Percentiles rank a stretch among this genome's conserved stretches.
These are phyloP conservation scores for Aspergillus uvarum DNA, from an alignment of 2,329 filamentous ascomycete species.

Conservation along the genomic window DNA sequence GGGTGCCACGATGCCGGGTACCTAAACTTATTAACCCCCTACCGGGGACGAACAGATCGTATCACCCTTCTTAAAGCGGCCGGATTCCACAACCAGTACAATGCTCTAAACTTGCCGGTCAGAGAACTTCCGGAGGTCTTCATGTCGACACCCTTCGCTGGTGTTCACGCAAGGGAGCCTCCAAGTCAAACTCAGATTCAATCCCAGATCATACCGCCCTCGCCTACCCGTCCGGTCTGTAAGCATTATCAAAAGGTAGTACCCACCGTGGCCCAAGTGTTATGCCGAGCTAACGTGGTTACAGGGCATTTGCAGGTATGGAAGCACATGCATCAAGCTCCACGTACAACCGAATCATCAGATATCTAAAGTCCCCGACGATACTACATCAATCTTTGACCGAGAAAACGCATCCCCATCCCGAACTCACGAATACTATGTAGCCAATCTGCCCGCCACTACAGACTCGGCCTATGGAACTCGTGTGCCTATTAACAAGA, in stretches of 20 bases:
- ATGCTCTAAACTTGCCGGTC: slow-evolving; percentile 51
- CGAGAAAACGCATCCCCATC: neutral
- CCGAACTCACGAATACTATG: slow-evolving; percentile 24
- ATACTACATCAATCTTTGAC: slow-evolving; percentile 14
- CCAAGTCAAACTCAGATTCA: neutral
- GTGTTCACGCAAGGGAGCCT: neutral
- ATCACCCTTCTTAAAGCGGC: slow-evolving; percentile 58
- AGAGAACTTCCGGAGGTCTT: slow-evolving; percentile 57
- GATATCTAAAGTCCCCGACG: slow-evolving; percentile 19
- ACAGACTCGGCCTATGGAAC: slow-evolving; percentile 21
- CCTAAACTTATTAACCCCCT: slow-evolving; percentile 56
- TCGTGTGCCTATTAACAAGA: slow-evolving; percentile 49
- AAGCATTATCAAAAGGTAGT: slow-evolving; percentile 36
- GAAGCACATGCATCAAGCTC: slow-evolving; percentile 31
- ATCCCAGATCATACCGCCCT: slow-evolving; percentile 7
- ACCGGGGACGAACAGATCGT: slow-evolving; percentile 49
- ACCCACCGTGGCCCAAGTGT: too few species aligned
- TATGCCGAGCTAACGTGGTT: slow-evolving; percentile 2
- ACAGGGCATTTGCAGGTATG: slow-evolving; percentile 36
- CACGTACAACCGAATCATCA: slow-evolving; percentile 31
- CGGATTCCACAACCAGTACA: slow-evolving; percentile 55
- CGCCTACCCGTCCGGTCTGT: slow-evolving; percentile 25
- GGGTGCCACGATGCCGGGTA: slow-evolving; percentile 63
- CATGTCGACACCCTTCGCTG: slow-evolving; percentile 41
- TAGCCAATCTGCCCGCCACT: slow-evolving; percentile 18